phyloP scores from a whole-genome alignment of 2,329 filamentous ascomycete species.

The Paraphaeosphaeria sporulosa region DNA sequence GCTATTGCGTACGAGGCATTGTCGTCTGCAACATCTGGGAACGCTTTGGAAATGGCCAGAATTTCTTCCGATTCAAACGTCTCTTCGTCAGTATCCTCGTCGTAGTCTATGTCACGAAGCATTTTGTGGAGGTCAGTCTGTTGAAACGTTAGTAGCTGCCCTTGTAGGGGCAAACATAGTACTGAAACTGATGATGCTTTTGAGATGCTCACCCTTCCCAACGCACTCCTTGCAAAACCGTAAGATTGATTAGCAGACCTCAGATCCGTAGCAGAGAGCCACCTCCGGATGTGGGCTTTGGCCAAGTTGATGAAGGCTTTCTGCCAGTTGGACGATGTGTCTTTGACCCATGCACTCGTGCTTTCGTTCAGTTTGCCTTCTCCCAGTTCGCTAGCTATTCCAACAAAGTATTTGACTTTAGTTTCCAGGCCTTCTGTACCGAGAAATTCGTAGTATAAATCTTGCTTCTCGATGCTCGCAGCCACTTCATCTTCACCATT shows the following conservation, averaged over 20 bases:
- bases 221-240: neutral
- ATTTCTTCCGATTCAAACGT: neutral
- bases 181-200: neutral
- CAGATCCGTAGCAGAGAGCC: slow-evolving; percentile 4
- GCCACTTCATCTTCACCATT: neutral
- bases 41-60: neutral
- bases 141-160: neutral
- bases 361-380: slow-evolving; percentile 4
- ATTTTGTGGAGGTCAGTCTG: neutral
- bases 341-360: neutral
- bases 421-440: neutral
- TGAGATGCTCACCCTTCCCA: neutral
- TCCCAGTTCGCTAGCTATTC: neutral
- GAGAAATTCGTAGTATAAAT: neutral
- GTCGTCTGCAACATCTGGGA: neutral
- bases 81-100: neutral
- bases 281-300: slow-evolving; percentile 2
- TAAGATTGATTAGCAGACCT: slow-evolving; percentile 1
- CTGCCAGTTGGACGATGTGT: slow-evolving; percentile 2
- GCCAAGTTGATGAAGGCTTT: slow-evolving; percentile 3
- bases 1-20: neutral
- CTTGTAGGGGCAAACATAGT: neutral
- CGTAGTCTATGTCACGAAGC: neutral
- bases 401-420: neutral
- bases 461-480: neutral